phyloP scores from a whole-genome alignment of 2,329 filamentous ascomycete species.

The Cladosporium sp. region DNA sequence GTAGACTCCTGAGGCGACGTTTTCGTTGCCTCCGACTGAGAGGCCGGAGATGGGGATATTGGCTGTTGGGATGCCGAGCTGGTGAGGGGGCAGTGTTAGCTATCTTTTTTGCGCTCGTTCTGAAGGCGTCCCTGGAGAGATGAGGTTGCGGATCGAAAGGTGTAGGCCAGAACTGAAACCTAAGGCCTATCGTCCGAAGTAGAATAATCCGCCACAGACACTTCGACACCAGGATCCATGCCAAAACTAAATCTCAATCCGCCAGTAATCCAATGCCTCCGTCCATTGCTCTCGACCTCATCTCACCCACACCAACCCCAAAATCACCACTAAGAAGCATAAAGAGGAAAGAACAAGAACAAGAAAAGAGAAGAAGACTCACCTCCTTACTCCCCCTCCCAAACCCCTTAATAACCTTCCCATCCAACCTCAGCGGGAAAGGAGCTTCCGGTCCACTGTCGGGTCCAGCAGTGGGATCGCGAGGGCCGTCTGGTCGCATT shows the following conservation, averaged over 20 bases:
- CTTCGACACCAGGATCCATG: no score
- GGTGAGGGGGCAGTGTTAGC: constrained; percentile 1
- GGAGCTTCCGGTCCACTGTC: constrained; percentile 69
- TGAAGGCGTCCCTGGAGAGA: not conserved
- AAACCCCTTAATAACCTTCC: constrained; percentile 86
- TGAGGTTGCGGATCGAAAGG: no score
- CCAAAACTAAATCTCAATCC: no score
- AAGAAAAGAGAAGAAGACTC: constrained; percentile 13
- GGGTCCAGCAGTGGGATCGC: constrained; percentile 68
- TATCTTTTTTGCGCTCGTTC: not conserved
- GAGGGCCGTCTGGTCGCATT: constrained; percentile 45
- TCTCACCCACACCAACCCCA: no score
- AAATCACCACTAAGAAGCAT: no score
- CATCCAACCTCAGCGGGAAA: constrained; percentile 78
- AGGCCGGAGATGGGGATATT: constrained; percentile 71
- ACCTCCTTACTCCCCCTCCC: constrained; percentile 91
- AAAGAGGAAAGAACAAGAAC: not conserved
- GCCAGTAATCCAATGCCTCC: no score
- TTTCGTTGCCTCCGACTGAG: constrained; percentile 59
- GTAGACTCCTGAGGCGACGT: constrained; percentile 76
- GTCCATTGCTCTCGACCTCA: no score
- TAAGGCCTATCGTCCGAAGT: no score
- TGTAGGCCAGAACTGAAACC: no score
- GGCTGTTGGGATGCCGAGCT: constrained; percentile 95
- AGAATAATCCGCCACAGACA: no score